phyloP scores from a whole-genome alignment of 1,139 yeast species.

The Arxiozyma slooffiae region DNA sequence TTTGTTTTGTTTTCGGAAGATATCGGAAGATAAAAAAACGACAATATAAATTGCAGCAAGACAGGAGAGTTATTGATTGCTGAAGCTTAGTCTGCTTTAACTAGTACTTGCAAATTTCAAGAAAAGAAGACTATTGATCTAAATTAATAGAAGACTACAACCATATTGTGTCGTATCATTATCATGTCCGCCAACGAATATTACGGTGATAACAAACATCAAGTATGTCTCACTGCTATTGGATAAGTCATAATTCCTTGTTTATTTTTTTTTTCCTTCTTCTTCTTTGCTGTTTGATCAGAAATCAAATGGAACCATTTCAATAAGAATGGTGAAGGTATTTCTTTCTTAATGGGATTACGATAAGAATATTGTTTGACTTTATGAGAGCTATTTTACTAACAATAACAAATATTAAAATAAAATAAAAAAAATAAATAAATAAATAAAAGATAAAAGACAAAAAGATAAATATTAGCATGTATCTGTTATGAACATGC shows the following conservation, averaged over 20 bases:
- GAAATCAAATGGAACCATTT: background rate
- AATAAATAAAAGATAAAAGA: too few relatives aligned
- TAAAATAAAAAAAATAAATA: background rate
- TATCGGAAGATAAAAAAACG: too few relatives aligned
- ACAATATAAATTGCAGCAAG: too few relatives aligned
- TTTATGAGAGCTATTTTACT: background rate
- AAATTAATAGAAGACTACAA: background rate
- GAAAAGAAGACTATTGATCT: background rate
- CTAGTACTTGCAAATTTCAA: conserved; percentile 20
- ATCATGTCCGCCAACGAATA: conserved; percentile 18
- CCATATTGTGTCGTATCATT: background rate
- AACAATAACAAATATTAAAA: background rate
- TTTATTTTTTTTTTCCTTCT: too few relatives aligned
- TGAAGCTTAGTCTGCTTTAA: too few relatives aligned
- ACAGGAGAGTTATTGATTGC: too few relatives aligned
- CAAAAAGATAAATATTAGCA: background rate
- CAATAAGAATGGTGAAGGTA: too few relatives aligned
- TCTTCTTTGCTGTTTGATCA: background rate
- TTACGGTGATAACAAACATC: conserved; percentile 13
- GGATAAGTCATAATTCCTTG: too few relatives aligned
- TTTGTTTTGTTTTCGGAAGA: too few relatives aligned
- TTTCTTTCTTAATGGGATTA: background rate
- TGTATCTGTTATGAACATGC: background rate
- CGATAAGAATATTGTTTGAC: too few relatives aligned
- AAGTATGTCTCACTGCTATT: conserved; percentile 9